Conservation (phyloP, 2,329 filamentous ascomycete species). For the Blastomyces gilchristii region DNA sequence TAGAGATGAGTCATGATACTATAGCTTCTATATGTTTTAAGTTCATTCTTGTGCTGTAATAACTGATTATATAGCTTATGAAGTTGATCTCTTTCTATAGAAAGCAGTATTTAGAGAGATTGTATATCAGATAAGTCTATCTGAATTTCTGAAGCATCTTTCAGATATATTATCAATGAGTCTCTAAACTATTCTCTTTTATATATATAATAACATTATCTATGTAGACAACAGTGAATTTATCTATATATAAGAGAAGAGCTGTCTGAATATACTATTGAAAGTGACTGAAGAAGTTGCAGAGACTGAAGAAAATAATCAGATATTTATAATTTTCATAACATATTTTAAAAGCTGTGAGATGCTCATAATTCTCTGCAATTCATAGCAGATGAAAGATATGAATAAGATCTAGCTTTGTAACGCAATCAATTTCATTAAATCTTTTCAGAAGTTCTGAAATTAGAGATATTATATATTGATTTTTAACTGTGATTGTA, state of each 20-base stretch:
- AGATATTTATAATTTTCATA: conserved; percentile 13
- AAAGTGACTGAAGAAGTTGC: conserved; percentile 14
- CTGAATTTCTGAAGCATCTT: too few relatives aligned
- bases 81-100: background rate
- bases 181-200: too few relatives aligned
- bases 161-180: too few relatives aligned
- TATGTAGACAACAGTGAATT: conserved; percentile 18
- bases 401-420: conserved; percentile 19
- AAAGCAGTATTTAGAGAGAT: conserved; percentile 8
- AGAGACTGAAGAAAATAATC: conserved; percentile 12
- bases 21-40: background rate
- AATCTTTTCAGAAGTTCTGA: conserved; percentile 18
- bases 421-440: conserved; percentile 13
- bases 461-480: conserved; percentile 16
- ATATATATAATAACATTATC: conserved; percentile 15
- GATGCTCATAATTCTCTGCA: conserved; percentile 17
- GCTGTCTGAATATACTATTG: conserved; percentile 21
- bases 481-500: too few relatives aligned
- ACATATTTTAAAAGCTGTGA: conserved; percentile 11
- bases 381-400: conserved; percentile 22
- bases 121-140: too few relatives aligned
- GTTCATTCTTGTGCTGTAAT: background rate
- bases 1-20: background rate
- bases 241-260: conserved; percentile 15
- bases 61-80: background rate